Percentiles rank a stretch among this genome's conserved stretches.
Evolutionary conservation across 1,139 yeast species (phyloP).

Genomic region (Yamadazyma dushanensis): DNA sequence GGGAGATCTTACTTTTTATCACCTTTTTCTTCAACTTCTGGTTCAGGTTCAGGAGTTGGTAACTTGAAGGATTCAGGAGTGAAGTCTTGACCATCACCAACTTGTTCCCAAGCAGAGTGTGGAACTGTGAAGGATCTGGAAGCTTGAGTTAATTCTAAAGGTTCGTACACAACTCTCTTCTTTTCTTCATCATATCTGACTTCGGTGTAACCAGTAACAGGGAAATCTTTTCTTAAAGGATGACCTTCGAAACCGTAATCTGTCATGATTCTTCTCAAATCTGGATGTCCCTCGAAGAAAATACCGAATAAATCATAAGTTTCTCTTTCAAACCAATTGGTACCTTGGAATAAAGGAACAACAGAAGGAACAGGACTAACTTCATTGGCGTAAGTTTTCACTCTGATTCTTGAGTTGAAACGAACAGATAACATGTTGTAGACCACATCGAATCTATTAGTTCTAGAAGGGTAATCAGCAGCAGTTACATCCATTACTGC

Average conservation of each 20-base stretch:
- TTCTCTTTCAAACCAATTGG: conserved; percentile 91
- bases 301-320: conserved; percentile 85
- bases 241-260: conserved; percentile 94
- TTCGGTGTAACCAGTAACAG: conserved; percentile 88
- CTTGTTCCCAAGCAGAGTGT: conserved; percentile 89
- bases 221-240: conserved; percentile 91
- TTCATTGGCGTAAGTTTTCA: conserved; percentile 86
- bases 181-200: conserved; percentile 89
- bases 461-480: conserved; percentile 82
- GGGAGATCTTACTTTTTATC: conserved; percentile 22
- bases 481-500: conserved; percentile 81
- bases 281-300: conserved; percentile 88
- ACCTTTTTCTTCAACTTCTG: conserved; percentile 46
- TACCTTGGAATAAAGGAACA: conserved; percentile 70
- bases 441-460: conserved; percentile 84
- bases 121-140: conserved; percentile 90
- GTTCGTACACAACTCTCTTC: conserved; percentile 87
- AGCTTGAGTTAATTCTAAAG: conserved; percentile 87
- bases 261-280: conserved; percentile 85
- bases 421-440: conserved; percentile 80
- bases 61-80: conserved; percentile 81
- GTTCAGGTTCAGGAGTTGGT: conserved; percentile 82
- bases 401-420: conserved; percentile 84
- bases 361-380: conserved; percentile 79
- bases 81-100: conserved; percentile 81